A percentile compares a stretch with the other conserved stretches of the same genome.
These are phyloP conservation scores for Blastobotrys parvus DNA, from an alignment of 805 yeast species.

Conservation along the genomic window DNA sequence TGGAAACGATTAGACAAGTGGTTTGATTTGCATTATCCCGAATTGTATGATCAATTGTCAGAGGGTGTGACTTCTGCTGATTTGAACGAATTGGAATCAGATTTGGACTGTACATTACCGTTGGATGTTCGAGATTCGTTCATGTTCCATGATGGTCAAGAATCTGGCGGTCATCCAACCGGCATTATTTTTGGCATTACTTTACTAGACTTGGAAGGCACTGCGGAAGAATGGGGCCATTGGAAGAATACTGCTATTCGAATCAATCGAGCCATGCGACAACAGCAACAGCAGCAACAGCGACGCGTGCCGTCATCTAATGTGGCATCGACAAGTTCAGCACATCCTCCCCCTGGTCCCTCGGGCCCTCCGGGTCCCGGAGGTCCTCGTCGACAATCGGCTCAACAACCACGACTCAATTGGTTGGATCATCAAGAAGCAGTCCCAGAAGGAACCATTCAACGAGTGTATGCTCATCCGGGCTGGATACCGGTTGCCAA, in stretches of 20 bases:
- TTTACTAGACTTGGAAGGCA: slow-evolving; percentile 70
- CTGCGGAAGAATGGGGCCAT: slow-evolving; percentile 68
- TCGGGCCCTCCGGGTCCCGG: slow-evolving; percentile 20
- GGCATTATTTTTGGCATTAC: slow-evolving; percentile 77
- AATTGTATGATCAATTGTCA: slow-evolving; percentile 67
- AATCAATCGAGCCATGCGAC: slow-evolving; percentile 19
- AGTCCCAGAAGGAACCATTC: slow-evolving; percentile 68
- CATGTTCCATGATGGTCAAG: slow-evolving; percentile 87
- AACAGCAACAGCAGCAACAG: slow-evolving; percentile 24
- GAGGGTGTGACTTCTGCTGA: slow-evolving; percentile 77
- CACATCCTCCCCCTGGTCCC: slow-evolving; percentile 8
- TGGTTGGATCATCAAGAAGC: slow-evolving; percentile 49
- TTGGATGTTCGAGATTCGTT: slow-evolving; percentile 72
- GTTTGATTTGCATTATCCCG: slow-evolving; percentile 72
- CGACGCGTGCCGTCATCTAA: slow-evolving; percentile 5
- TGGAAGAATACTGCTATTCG: slow-evolving; percentile 54
- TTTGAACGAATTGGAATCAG: slow-evolving; percentile 73
- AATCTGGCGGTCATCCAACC: slow-evolving; percentile 59
- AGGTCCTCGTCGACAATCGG: slow-evolving; percentile 10
- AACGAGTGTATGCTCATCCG: slow-evolving; percentile 75
- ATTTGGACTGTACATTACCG: slow-evolving; percentile 67
- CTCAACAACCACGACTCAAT: slow-evolving; percentile 15
- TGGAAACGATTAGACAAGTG: slow-evolving; percentile 88
- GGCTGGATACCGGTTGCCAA: slow-evolving; percentile 89
- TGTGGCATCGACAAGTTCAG: slow-evolving; percentile 1